phyloP scores from a whole-genome alignment of 2,329 filamentous ascomycete genomes.

The Ilyonectria mors-panacis region DNA sequence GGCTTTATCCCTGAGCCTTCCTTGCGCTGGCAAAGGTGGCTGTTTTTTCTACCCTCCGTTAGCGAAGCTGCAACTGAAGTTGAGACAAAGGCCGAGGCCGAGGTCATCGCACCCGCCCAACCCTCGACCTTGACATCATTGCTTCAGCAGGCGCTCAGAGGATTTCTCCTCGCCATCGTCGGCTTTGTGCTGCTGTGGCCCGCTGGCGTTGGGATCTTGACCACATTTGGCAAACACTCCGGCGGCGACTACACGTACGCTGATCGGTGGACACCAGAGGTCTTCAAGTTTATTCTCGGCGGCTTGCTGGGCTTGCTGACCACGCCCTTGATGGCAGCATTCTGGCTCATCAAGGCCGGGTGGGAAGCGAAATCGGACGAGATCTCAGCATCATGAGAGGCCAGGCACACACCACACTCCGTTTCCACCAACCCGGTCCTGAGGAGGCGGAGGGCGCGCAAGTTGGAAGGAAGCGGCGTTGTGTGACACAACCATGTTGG shows the following conservation, averaged over 20 bases:
- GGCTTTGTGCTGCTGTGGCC: constrained; percentile 63
- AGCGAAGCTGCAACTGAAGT: constrained; percentile 8
- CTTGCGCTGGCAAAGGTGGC: constrained; percentile 57
- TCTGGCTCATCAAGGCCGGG: constrained; percentile 66
- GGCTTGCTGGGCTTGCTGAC: constrained; percentile 62
- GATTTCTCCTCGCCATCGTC: constrained; percentile 49
- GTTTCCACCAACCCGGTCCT: neutral
- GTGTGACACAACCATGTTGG: constrained; percentile 19
- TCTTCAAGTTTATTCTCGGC: constrained; percentile 66
- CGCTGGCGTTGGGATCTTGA: constrained; percentile 60
- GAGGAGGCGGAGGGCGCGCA: neutral
- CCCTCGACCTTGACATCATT: constrained; percentile 33
- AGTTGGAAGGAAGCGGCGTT: constrained; percentile 12
- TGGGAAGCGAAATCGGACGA: constrained; percentile 52
- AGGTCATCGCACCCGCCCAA: neutral
- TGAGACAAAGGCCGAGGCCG: constrained; percentile 1
- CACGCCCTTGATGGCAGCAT: constrained; percentile 63
- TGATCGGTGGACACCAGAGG: constrained; percentile 61
- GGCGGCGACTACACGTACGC: constrained; percentile 62
- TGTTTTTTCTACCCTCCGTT: constrained; percentile 35
- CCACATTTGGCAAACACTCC: constrained; percentile 52
- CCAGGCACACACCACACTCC: neutral
- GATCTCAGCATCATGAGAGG: neutral
- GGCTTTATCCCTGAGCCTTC: constrained; percentile 59
- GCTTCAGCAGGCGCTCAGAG: constrained; percentile 48